Evolutionary conservation across 2,329 filamentous ascomycete species (phyloP).

Genomic region (Colletotrichum sojae): DNA sequence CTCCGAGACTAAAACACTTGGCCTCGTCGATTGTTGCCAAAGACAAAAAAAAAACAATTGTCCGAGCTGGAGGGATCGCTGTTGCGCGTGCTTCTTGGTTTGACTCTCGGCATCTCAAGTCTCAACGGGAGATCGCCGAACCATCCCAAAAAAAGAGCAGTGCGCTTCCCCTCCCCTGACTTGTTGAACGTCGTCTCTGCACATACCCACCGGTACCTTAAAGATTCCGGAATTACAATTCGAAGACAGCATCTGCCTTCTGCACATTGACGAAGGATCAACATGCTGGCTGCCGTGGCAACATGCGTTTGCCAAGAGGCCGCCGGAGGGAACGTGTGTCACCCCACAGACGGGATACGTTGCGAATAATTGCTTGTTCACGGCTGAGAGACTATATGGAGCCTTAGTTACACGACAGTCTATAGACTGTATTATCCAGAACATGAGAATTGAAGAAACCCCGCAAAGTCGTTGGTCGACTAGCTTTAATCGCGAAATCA

Average conservation of each 20-base stretch:
- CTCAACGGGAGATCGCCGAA: not conserved
- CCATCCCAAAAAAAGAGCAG: too few species aligned
- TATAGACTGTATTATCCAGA: not conserved
- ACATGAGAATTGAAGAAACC: too few species aligned
- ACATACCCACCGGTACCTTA: too few species aligned
- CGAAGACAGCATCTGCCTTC: not conserved
- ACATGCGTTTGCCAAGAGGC: slow-evolving; percentile 27
- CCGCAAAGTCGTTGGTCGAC: too few species aligned
- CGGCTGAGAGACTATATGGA: not conserved
- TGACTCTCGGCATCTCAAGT: slow-evolving; percentile 3
- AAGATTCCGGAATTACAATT: not conserved
- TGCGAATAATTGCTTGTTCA: slow-evolving; percentile 1
- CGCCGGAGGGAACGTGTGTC: slow-evolving; percentile 13
- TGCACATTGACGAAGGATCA: not conserved
- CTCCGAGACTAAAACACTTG: not conserved
- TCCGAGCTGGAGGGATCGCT: not conserved
- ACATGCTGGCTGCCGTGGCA: slow-evolving; percentile 1
- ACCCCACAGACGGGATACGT: slow-evolving; percentile 18
- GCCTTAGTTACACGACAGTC: not conserved
- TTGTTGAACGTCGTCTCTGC: too few species aligned
- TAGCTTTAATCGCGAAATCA: too few species aligned
- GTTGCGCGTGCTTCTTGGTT: too few species aligned
- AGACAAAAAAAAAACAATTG: not conserved
- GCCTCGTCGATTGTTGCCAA: not conserved
- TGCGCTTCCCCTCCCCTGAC: too few species aligned